Percentiles rank a stretch among this genome's conserved stretches.
phyloP scores from a whole-genome alignment of 2,329 filamentous ascomycete genomes.

The Cladophialophora yegresii region DNA sequence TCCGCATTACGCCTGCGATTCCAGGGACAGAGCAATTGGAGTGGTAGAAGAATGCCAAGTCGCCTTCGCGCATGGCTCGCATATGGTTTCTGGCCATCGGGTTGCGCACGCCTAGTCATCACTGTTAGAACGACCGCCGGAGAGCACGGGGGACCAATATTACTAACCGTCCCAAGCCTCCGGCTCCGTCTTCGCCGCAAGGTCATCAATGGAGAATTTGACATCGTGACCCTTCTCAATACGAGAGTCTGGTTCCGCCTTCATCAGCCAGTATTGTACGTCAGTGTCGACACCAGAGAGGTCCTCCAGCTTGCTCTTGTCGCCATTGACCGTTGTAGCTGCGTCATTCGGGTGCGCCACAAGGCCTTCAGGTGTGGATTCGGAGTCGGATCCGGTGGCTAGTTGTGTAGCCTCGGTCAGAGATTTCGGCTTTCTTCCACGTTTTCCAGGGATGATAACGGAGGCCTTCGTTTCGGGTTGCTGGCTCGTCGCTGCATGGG shows the following conservation, averaged over 20 bases:
- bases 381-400: constrained; percentile 3
- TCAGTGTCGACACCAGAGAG: constrained; percentile 30
- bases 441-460: not conserved
- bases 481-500: not conserved
- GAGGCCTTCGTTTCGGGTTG: not conserved
- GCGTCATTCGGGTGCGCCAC: constrained; percentile 8
- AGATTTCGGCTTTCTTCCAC: constrained; percentile 9
- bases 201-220: constrained; percentile 90
- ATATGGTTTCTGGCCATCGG: constrained; percentile 78
- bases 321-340: constrained; percentile 26
- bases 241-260: constrained; percentile 84
- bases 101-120: constrained; percentile 32
- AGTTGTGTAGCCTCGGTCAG: not conserved
- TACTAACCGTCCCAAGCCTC: constrained; percentile 87
- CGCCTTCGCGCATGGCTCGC: constrained; percentile 84
- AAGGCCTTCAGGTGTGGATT: not conserved
- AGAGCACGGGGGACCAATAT: not conserved
- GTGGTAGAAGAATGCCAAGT: constrained; percentile 96
- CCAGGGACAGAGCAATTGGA: constrained; percentile 88
- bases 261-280: constrained; percentile 74
- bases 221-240: constrained; percentile 86
- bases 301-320: constrained; percentile 15
- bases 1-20: constrained; percentile 84
- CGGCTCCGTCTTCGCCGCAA: constrained; percentile 69
- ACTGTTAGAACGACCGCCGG: constrained; percentile 7